Conservation (phyloP, 805 yeast species). For the Candida parachauliodes region DNA sequence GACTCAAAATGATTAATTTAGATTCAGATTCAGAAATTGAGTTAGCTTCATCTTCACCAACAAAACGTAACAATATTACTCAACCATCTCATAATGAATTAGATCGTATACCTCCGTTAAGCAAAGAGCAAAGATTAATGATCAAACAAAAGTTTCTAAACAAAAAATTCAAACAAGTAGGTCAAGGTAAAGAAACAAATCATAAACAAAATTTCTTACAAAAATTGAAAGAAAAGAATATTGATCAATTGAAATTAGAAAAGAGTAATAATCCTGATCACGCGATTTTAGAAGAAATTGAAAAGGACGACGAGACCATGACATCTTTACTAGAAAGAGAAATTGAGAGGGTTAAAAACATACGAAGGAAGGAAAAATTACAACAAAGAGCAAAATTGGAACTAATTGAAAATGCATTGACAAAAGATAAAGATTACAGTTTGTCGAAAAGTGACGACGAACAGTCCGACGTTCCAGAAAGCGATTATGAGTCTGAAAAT, state of each 20-base stretch:
- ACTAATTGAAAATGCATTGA: constrained; percentile 18
- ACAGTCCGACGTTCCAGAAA: constrained; percentile 23
- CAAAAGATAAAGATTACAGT: constrained; percentile 15
- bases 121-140: constrained; percentile 29
- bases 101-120: constrained; percentile 23
- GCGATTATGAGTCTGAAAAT: constrained; percentile 15
- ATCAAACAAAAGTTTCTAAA: constrained; percentile 31
- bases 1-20: constrained; percentile 16
- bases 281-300: constrained; percentile 33
- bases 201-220: constrained; percentile 26
- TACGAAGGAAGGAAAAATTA: constrained; percentile 41
- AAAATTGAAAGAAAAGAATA: constrained; percentile 40
- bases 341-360: constrained; percentile 44
- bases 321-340: constrained; percentile 47
- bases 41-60: constrained; percentile 2
- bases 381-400: constrained; percentile 35
- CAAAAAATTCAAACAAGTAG: constrained; percentile 13
- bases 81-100: constrained; percentile 10
- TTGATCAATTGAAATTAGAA: constrained; percentile 36
- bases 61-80: not conserved
- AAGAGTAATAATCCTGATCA: constrained; percentile 21
- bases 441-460: constrained; percentile 20
- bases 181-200: constrained; percentile 4
- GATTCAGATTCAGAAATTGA: constrained; percentile 28
- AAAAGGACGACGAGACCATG: constrained; percentile 42